phyloP scores from a whole-genome alignment of 2,329 filamentous ascomycete genomes.

The Trichoderma sp. region DNA sequence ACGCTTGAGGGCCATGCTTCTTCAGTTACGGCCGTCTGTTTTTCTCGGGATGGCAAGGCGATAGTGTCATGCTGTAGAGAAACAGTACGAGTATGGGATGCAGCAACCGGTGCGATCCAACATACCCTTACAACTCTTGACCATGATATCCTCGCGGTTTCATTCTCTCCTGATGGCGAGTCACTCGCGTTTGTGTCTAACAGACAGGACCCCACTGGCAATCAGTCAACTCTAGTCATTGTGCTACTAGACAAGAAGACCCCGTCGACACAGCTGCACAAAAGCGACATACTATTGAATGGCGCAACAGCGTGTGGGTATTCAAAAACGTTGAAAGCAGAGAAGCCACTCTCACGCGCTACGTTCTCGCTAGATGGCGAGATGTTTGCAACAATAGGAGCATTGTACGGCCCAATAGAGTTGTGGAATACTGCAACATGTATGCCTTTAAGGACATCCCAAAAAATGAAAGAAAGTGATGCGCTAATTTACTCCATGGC shows the following conservation, averaged over 20 bases:
- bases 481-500: background rate
- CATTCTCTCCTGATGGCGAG: background rate
- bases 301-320: too few relatives aligned
- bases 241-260: background rate
- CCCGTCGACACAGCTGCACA: background rate
- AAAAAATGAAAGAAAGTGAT: background rate
- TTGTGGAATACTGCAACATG: background rate
- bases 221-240: too few relatives aligned
- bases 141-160: background rate
- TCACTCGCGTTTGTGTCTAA: background rate
- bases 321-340: background rate
- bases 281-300: background rate
- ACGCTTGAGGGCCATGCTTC: constrained; percentile 24
- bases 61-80: background rate
- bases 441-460: background rate
- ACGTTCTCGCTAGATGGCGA: background rate
- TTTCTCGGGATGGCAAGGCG: background rate
- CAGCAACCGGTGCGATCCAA: background rate
- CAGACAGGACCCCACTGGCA: too few relatives aligned
- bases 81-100: background rate
- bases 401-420: background rate
- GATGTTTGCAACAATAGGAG: background rate
- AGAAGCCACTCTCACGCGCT: background rate
- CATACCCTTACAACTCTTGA: background rate
- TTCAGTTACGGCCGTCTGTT: background rate